A percentile compares a stretch with the other conserved stretches of the same genome.
These are phyloP conservation scores for Mycena pura DNA, from an alignment of 768 basidiomycete species.

Conservation along the genomic window DNA sequence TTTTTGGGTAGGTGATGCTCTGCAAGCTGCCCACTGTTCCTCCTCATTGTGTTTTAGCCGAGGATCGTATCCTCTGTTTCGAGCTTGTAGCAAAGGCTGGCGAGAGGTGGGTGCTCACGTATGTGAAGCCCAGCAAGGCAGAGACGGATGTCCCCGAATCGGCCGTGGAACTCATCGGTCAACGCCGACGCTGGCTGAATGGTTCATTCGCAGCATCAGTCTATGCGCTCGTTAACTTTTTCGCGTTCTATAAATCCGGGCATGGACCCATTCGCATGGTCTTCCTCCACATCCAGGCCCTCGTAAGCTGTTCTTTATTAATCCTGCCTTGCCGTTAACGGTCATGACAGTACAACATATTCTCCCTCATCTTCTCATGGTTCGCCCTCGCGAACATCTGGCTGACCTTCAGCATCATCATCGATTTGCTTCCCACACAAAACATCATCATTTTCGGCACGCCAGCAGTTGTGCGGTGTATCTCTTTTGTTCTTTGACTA, in stretches of 20 bases:
- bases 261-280: constrained; percentile 94
- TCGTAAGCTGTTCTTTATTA: constrained; percentile 65
- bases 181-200: constrained; percentile 96
- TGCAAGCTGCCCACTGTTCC: background rate
- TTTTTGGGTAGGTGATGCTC: constrained; percentile 68
- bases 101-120: constrained; percentile 87
- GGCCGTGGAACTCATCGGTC: constrained; percentile 92
- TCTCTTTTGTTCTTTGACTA: background rate
- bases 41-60: constrained; percentile 51
- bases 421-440: constrained; percentile 76
- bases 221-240: constrained; percentile 94
- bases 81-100: constrained; percentile 92
- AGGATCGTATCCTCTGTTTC: constrained; percentile 97
- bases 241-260: constrained; percentile 82
- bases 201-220: constrained; percentile 94
- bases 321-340: background rate
- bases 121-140: constrained; percentile 94
- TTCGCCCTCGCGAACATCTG: constrained; percentile 92
- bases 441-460: constrained; percentile 74
- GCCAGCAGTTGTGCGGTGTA: constrained; percentile 60
- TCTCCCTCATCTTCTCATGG: constrained; percentile 89
- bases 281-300: constrained; percentile 92
- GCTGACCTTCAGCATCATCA: constrained; percentile 96
- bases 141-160: constrained; percentile 96
- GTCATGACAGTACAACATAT: constrained; percentile 74